Evolutionary conservation across 2,329 filamentous ascomycete genomes (phyloP).

Genomic region (Arthrobotrys sinensis): DNA sequence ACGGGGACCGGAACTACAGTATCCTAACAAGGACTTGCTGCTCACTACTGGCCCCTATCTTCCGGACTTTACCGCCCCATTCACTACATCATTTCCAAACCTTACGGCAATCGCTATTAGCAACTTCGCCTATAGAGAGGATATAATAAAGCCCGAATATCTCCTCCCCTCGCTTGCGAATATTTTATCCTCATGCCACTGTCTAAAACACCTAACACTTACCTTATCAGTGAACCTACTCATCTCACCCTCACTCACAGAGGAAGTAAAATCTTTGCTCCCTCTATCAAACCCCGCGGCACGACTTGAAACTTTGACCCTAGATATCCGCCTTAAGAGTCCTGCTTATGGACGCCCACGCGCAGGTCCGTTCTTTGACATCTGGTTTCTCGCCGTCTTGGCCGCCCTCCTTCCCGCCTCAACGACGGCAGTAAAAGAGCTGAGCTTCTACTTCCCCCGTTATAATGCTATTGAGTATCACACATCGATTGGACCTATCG

Average conservation of each 20-base stretch:
- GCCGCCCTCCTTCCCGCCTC: not conserved
- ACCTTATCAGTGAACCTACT: not conserved
- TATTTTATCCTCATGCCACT: not conserved
- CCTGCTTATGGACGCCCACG: not conserved
- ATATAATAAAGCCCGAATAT: not conserved
- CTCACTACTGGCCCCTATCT: not conserved
- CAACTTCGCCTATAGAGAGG: not conserved
- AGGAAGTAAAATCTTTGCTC: not conserved
- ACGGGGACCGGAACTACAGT: not conserved
- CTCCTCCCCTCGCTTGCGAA: not conserved
- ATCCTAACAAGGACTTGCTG: not conserved
- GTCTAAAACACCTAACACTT: not conserved
- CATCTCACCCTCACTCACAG: not conserved
- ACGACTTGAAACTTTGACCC: not conserved
- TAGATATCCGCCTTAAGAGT: not conserved
- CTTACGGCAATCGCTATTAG: not conserved
- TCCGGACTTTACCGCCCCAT: not conserved
- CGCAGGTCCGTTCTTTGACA: not conserved
- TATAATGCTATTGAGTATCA: not conserved
- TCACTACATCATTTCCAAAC: not conserved
- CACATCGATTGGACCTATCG: not conserved
- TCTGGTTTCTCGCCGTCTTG: not conserved
- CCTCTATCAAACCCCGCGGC: not conserved
- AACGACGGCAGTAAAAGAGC: not conserved
- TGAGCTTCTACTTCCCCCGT: not conserved